Evolutionary conservation across 331 rosid species (phyloP).

Genomic region (Rhamnella rubrinervis): DNA sequence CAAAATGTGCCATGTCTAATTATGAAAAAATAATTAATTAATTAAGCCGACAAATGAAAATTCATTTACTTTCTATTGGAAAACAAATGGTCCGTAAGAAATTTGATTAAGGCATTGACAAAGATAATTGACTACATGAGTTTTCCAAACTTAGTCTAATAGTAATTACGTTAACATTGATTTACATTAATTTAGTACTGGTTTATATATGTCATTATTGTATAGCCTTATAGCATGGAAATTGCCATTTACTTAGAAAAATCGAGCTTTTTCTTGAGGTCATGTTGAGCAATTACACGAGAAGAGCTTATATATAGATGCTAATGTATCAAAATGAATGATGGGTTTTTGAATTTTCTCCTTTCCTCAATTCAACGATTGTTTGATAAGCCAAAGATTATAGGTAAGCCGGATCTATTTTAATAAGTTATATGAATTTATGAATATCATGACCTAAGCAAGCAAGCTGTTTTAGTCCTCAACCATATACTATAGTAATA

Average conservation of each 20-base stretch:
- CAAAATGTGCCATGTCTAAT: not conserved
- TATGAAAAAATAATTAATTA: not conserved
- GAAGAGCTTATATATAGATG: not conserved
- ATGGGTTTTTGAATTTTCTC: not conserved
- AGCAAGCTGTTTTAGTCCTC: not conserved
- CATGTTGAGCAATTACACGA: not conserved
- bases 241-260: not conserved
- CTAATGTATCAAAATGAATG: not conserved
- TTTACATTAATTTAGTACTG: not conserved
- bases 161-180: not conserved
- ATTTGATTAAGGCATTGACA: not conserved
- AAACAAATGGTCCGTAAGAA: not conserved
- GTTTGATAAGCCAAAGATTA: not conserved
- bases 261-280: not conserved
- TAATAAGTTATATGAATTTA: not conserved
- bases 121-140: no score
- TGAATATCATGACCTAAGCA: not conserved
- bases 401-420: not conserved
- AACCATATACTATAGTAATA: not conserved
- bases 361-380: not conserved
- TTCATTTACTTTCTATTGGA: not conserved
- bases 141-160: no score
- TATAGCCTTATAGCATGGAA: not conserved
- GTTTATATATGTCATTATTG: not conserved
- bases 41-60: not conserved